Evolutionary conservation across 1,139 yeast species (phyloP), one percentile per base, ranked within the genome.

Genomic region (Candida sanyaensis): DNA sequence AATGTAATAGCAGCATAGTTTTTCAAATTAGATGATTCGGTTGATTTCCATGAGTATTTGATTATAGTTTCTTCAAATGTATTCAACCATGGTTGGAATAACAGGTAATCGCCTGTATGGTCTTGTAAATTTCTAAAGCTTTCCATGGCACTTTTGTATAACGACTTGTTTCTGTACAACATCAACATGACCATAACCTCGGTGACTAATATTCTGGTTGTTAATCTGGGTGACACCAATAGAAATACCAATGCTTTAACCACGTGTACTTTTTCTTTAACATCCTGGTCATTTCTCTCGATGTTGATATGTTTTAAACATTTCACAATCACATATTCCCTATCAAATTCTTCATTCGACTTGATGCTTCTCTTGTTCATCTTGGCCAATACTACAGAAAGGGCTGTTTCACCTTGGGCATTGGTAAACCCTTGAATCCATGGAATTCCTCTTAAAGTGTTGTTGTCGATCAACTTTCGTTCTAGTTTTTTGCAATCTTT

Each of bases 1-100:
- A 79, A 59, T 0, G 83, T 72, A 1, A 79, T 69, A 45, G 79
- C 64, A 0, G 71, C 63, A 51, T 79, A 80, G 47, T 78, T 75
- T 51, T 64, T 66, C 46, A 74, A 58, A 34, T 51, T 49, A 2
- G 61, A 62, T 28, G 52, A 50, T 6, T 53, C 58, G 36, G 54
- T 38, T 3, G 44, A 34, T n/a, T 45, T 43, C 44, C 47, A 44
- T 5, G 48, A 40, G 21, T 42, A 32, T 50, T 68, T 71, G 46
- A 71, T 74, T 11, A 72, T 55, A 37, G 68, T 64, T 28, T 68
- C 61, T 44, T 73, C 77, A 42, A 74, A 65, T 2, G 74, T 61
- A 44, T 61, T 61, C 30, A 75, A 51, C 80, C 80, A 75, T 1
- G 79, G 77, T 44, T 69, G 76, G 52, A 71, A 75, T 36, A 70